Conservation (phyloP, 2,329 filamentous ascomycete genomes). For the Aspergillus pseudoglaucus region DNA sequence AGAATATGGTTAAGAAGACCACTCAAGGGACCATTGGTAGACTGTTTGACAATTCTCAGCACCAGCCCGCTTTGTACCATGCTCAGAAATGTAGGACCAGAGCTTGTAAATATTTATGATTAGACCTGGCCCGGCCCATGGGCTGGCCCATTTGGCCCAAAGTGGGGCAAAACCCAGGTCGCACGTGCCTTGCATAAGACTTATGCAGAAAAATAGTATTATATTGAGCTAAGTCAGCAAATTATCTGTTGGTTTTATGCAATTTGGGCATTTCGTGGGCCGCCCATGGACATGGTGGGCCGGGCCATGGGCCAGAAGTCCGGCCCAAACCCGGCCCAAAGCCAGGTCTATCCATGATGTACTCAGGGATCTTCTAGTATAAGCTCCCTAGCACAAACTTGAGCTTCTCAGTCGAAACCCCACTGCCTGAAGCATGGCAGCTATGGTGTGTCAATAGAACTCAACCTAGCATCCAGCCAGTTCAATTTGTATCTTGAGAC, state of each 20-base stretch:
- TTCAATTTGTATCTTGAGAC: constrained; percentile 72
- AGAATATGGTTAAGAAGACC: constrained; percentile 79
- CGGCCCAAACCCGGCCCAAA: too few relatives aligned
- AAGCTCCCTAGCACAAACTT: constrained; percentile 77
- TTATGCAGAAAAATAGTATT: too few relatives aligned
- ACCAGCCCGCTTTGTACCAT: constrained; percentile 83
- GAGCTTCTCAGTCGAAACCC: constrained; percentile 73
- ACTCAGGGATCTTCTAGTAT: constrained; percentile 63
- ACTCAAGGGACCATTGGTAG: constrained; percentile 64
- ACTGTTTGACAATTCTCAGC: constrained; percentile 94
- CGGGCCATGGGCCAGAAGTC: too few relatives aligned
- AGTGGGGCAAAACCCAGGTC: too few relatives aligned
- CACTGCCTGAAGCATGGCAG: constrained; percentile 66
- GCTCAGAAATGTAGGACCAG: constrained; percentile 48
- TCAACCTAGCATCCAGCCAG: constrained; percentile 73
- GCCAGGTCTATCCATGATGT: constrained; percentile 96
- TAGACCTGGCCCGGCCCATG: too few relatives aligned
- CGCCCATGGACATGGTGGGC: too few relatives aligned
- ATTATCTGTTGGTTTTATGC: too few relatives aligned
- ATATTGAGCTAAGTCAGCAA: too few relatives aligned
- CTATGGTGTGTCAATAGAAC: constrained; percentile 77
- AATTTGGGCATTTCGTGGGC: too few relatives aligned
- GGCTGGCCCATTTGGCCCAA: too few relatives aligned
- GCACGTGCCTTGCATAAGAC: too few relatives aligned
- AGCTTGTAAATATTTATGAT: constrained; percentile 84